Evolutionary conservation across 2,329 filamentous ascomycete genomes (phyloP).

Genomic region (Diaporthe citri): DNA sequence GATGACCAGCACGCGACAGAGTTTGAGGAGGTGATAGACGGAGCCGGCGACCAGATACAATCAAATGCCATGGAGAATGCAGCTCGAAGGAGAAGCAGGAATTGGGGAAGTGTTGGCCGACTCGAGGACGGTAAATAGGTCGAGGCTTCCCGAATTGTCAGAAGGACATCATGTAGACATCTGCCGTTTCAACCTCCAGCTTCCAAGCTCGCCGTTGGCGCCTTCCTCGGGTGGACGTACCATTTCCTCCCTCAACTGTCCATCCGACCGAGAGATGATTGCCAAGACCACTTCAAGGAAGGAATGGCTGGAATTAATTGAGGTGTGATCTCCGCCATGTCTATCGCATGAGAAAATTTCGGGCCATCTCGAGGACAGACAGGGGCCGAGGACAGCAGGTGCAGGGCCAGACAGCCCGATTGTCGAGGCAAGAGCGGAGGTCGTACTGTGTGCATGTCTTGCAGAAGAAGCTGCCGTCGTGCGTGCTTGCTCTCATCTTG

Average conservation of each 20-base stretch:
- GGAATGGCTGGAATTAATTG: not conserved
- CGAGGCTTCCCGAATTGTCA: conserved; percentile 10
- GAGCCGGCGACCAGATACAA: not conserved
- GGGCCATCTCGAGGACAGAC: not conserved
- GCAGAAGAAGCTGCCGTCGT: not conserved
- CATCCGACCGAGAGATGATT: not conserved
- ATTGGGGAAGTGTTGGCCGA: not conserved
- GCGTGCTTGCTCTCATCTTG: not conserved
- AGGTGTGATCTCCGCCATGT: not conserved
- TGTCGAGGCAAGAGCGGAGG: not conserved
- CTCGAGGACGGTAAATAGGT: not conserved
- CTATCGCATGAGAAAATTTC: not conserved
- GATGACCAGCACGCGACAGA: not conserved
- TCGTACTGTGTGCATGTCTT: not conserved
- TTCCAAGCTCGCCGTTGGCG: not conserved
- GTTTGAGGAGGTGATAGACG: not conserved
- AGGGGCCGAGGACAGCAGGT: not conserved
- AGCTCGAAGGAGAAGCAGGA: not conserved
- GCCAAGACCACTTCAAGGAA: not conserved
- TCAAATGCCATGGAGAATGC: not conserved
- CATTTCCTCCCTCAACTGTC: not conserved
- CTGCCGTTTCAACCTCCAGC: not conserved
- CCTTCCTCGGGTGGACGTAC: not conserved
- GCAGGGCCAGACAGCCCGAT: not conserved
- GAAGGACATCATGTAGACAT: not conserved